Conservation (phyloP, 1,284 basidiomycete genomes). For the Leucoagaricus sp. region DNA sequence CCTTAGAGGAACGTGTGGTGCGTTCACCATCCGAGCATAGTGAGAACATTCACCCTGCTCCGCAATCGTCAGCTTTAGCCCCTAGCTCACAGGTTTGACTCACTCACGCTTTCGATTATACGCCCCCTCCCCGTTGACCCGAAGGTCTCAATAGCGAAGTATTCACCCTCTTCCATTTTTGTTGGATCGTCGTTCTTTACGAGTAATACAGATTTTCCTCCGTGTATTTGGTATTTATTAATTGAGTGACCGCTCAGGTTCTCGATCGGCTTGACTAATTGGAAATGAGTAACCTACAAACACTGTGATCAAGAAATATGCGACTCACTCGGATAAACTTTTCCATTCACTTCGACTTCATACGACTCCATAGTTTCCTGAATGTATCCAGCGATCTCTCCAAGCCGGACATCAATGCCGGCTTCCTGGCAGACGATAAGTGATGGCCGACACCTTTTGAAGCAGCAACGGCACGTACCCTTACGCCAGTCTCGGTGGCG, state of each 20-base stretch:
- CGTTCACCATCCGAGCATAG: conserved; percentile 78
- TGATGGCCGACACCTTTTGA: background rate
- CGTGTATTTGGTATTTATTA: conserved; percentile 88
- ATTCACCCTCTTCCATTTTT: conserved; percentile 99
- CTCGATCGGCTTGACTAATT: conserved; percentile 83
- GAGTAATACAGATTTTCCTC: conserved; percentile 86
- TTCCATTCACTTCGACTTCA: conserved; percentile 91
- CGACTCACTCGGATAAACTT: conserved; percentile 77
- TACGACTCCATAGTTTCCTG: conserved; percentile 99
- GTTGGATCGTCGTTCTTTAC: conserved; percentile 89
- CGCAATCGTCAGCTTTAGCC: conserved; percentile 12
- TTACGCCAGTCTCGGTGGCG: conserved; percentile 90
- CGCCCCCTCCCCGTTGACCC: conserved; percentile 94
- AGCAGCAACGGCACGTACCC: conserved; percentile 44
- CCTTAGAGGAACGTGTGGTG: conserved; percentile 73
- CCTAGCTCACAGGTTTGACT: background rate
- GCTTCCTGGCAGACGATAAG: conserved; percentile 66
- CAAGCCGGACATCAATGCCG: conserved; percentile 94
- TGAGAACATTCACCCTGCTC: conserved; percentile 90
- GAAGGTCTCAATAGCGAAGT: conserved; percentile 99
- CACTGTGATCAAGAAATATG: background rate
- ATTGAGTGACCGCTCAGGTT: conserved; percentile 95
- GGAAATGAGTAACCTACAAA: conserved; percentile 13
- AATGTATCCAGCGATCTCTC: conserved; percentile 90
- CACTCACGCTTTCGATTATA: conserved; percentile 81